phyloP scores from a whole-genome alignment of 805 yeast genomes.

The Schizosaccharomyces lindneri region DNA sequence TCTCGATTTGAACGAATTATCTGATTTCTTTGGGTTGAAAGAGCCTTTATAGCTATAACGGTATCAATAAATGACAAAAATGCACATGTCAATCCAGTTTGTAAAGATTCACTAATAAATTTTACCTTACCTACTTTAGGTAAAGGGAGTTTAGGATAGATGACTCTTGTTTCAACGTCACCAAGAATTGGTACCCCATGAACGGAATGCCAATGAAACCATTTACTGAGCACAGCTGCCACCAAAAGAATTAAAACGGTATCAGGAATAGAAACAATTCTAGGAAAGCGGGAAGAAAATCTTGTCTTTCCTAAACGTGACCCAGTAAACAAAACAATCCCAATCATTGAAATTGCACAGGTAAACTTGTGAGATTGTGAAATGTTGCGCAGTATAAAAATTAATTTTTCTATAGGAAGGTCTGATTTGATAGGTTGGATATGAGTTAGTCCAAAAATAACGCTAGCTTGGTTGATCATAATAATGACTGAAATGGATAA shows the following conservation, averaged over 20 bases:
- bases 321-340: conserved; percentile 23
- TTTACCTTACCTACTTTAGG: background rate
- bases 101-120: conserved; percentile 21
- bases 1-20: conserved; percentile 66
- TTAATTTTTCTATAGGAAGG: conserved; percentile 46
- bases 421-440: conserved; percentile 28
- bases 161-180: conserved; percentile 25
- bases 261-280: conserved; percentile 54
- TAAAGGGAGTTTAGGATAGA: conserved; percentile 9
- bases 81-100: conserved; percentile 56
- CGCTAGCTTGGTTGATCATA: conserved; percentile 49
- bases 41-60: conserved; percentile 71
- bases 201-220: conserved; percentile 12
- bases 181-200: conserved; percentile 49
- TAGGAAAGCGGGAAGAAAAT: conserved; percentile 14
- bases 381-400: conserved; percentile 28
- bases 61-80: conserved; percentile 79
- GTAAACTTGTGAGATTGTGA: conserved; percentile 31
- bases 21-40: conserved; percentile 44
- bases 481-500: conserved; percentile 68
- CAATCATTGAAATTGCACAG: conserved; percentile 28
- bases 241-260: conserved; percentile 49
- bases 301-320: conserved; percentile 19
- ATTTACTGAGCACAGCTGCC: conserved; percentile 28
- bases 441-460: conserved; percentile 41